A percentile compares a stretch with the other conserved stretches of the same genome.
phyloP scores from a whole-genome alignment of 495 filamentous ascomycete species.

The Podospora sp. region DNA sequence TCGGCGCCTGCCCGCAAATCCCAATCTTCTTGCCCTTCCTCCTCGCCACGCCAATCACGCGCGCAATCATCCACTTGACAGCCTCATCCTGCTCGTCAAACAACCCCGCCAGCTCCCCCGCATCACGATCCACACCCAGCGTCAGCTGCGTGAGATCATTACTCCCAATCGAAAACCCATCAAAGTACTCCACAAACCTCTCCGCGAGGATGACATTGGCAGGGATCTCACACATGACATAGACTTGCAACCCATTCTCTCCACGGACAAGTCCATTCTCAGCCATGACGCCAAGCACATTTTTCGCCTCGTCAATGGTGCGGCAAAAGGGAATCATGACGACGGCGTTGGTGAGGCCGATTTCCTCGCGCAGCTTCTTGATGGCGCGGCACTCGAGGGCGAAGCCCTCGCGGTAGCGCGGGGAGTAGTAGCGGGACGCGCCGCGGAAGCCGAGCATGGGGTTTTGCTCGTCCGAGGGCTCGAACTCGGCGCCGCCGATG shows the following conservation, averaged over 20 bases:
- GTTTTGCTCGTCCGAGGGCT: conserved; percentile 39
- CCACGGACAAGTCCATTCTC: conserved; percentile 38
- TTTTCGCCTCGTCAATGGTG: conserved; percentile 36
- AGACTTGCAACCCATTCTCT: conserved; percentile 40
- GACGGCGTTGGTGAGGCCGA: conserved; percentile 42
- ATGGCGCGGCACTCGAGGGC: conserved; percentile 45
- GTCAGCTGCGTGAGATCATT: conserved; percentile 46
- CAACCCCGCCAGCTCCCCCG: conserved; percentile 35
- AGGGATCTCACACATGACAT: conserved; percentile 47
- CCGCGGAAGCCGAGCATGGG: conserved; percentile 47
- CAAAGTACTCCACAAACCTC: conserved; percentile 37
- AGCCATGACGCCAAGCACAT: conserved; percentile 38
- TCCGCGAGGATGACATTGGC: conserved; percentile 42
- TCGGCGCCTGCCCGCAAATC: conserved; percentile 43
- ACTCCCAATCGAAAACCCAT: conserved; percentile 46
- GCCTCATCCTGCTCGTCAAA: conserved; percentile 43
- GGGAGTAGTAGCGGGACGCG: conserved; percentile 44
- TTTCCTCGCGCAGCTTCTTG: conserved; percentile 38
- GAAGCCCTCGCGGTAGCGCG: conserved; percentile 42
- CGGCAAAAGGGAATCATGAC: conserved; percentile 48
- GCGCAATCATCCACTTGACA: conserved; percentile 43
- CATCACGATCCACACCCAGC: conserved; percentile 42
- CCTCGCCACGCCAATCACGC: conserved; percentile 32
- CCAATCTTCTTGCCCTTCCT: conserved; percentile 37
- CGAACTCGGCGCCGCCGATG: conserved; percentile 42